Evolutionary conservation across 108 stramenopile genomes (phyloP), one percentile per base, ranked within the genome.

Genomic region (Nitzschia inconspicua): DNA sequence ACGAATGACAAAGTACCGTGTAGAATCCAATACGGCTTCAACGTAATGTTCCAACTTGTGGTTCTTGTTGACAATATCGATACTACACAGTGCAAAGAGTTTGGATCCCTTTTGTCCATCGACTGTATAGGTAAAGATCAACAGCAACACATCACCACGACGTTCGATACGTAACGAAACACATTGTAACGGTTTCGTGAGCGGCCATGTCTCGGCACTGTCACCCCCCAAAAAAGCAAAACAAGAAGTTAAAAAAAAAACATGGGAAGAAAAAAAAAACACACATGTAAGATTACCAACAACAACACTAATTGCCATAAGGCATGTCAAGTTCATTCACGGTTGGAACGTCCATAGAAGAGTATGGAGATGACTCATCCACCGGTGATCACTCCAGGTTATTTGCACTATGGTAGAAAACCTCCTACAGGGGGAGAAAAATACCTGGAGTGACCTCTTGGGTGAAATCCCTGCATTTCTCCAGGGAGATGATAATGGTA

Each of bases 1-100:
- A 8, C 88, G 72, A 19, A 93, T 31, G 1, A 84, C 91, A 50
- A 88, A 93, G 57, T 89, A 93, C 25, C 91, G 62, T 1, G 82
- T 83, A 5, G 91, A 87, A 52, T 93, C 91, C 28, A 88, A 63
- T 2, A 80, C 85, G 19, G 82, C 61, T 37, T 85, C 72, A n/a
- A 89, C 85, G 69, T 76, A 87, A 66, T 87, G 84, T 13, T 82
- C 79, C 29, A 90, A 37, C 16, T 61, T 56, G 22, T 65, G 35
- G 7, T 65, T 60, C 28, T 35, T 39, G 34, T 18, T 40, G 7
- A 70, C 68, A 28, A 79, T 46, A 42, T 73, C 66, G 28, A 79
- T 61, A 19, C 64, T 53, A 42, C 68, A 70, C 39, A 76, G 44
- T 3, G 75, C 75, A 57, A 76, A 77, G 26, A 82, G 47, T 32